phyloP scores from a whole-genome alignment of 345 rosid genomes.

The Ricinus communis region DNA sequence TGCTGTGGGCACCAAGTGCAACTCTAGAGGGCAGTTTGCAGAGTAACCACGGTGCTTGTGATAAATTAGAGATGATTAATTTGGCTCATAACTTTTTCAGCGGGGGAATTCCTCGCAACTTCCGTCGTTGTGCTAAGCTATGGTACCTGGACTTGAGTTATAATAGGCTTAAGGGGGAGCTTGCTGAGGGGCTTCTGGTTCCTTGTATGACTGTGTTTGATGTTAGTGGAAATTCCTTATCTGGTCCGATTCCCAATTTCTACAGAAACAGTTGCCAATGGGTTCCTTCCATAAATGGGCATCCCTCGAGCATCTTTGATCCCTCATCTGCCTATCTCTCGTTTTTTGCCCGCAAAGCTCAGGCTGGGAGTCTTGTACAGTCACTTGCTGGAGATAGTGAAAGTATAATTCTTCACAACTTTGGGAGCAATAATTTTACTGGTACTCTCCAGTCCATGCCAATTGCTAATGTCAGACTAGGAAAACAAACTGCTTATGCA shows the following conservation, averaged over 20 bases:
- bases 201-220: constrained; percentile 89
- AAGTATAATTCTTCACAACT: constrained; percentile 56
- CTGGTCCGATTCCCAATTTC: constrained; percentile 73
- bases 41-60: constrained; percentile 69
- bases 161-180: constrained; percentile 63
- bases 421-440: constrained; percentile 69
- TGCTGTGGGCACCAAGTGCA: constrained; percentile 88
- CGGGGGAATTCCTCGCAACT: constrained; percentile 52
- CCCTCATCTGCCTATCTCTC: constrained; percentile 55
- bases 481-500: constrained; percentile 51
- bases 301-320: constrained; percentile 32
- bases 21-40: constrained; percentile 64
- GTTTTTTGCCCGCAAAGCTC: constrained; percentile 47
- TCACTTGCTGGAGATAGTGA: constrained; percentile 40
- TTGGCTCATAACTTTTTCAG: constrained; percentile 70
- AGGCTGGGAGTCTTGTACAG: constrained; percentile 33
- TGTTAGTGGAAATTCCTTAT: constrained; percentile 59
- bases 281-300: constrained; percentile 32
- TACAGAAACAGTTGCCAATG: constrained; percentile 44
- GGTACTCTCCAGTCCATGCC: constrained; percentile 59
- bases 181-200: constrained; percentile 50
- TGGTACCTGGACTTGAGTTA: constrained; percentile 68
- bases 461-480: constrained; percentile 54
- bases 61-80: constrained; percentile 72
- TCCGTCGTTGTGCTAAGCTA: constrained; percentile 62